Evolutionary conservation across 306 rosid genomes (phyloP), one percentile per base, ranked within the genome.

Genomic region (Lathyrus aphaca): DNA sequence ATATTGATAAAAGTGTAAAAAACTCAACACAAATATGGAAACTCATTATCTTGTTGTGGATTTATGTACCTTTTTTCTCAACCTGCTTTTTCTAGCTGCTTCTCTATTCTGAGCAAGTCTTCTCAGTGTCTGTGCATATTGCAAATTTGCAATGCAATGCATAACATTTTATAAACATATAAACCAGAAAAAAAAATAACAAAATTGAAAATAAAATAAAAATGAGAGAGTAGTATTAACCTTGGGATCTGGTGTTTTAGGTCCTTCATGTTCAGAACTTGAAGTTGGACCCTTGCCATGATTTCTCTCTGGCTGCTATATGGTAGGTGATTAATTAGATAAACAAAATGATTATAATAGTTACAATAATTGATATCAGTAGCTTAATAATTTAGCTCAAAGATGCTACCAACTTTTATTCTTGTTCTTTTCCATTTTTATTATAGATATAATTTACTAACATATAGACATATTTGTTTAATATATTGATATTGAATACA

Each of bases 81-180:
- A 95, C 86, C 99, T 91, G 91, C 99, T 91, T 81, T 95, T 95
- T 81, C 96, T 89, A 14, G 99, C 99, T 55, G 99, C 99, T 75
- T 95, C 99, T 75, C 99, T 89, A 86, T 95, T 95, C 85, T 95
- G 99, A 64, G 99, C 99, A 64, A 95, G 95, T 80, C 99, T 86
- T 83, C 99, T 91, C 13, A 95, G 76, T 12, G 88, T 91, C 99
- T 95, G 83, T 77, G 64, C 39, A 35, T 32, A n/a, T n/a, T n/a
- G n/a, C n/a, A n/a, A n/a, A n/a, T n/a, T n/a, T n/a, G 38, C 38
- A 32, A 32, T 32, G 38, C 38, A 32, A 35, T 35, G 39, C 19
- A 64, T 12, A 64, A 14, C 32, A 54, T 21, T 11, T 49, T 29
- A 57, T 14, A 35, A 19, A 64, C 51, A 6, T 19, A 19, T 27